Conservation (phyloP, 169 alveolate species). For the Theileria orientalis region DNA sequence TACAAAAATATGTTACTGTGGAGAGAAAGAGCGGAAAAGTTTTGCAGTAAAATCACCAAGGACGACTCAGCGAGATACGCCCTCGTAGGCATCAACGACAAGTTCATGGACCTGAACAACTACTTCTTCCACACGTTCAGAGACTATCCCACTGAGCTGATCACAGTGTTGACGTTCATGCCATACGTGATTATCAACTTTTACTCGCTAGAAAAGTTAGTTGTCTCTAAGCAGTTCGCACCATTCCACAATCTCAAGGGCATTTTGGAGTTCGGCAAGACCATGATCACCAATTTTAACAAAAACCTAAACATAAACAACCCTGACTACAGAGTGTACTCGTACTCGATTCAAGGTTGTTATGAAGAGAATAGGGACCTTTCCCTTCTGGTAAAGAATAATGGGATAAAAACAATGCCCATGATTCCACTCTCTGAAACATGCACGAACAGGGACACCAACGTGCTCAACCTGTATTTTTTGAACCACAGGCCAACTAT, state of each 20-base stretch:
- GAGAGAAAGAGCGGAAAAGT: slow-evolving; percentile 7
- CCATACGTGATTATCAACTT: slow-evolving; percentile 50
- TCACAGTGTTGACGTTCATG: slow-evolving; percentile 42
- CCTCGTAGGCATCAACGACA: slow-evolving; percentile 55
- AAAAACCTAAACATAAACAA: slow-evolving; percentile 23
- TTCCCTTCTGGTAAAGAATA: slow-evolving; percentile 20
- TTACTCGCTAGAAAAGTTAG: slow-evolving; percentile 31
- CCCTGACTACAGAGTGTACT: slow-evolving; percentile 35
- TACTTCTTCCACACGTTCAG: slow-evolving; percentile 17
- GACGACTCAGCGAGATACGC: slow-evolving; percentile 38
- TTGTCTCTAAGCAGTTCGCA: slow-evolving; percentile 21
- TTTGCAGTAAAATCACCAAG: slow-evolving; percentile 31
- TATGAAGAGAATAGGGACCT: slow-evolving; percentile 41
- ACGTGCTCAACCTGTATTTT: slow-evolving; percentile 45
- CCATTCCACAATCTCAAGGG: slow-evolving; percentile 11
- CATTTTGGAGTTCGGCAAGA: slow-evolving; percentile 27
- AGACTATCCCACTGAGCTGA: slow-evolving; percentile 40
- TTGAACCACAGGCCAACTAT: slow-evolving; percentile 51
- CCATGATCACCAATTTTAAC: not conserved
- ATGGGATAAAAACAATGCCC: slow-evolving; percentile 10
- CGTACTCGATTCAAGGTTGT: slow-evolving; percentile 61
- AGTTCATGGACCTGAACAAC: slow-evolving; percentile 30
- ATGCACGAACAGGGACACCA: slow-evolving; percentile 44
- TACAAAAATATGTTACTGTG: slow-evolving; percentile 30
- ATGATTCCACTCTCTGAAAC: slow-evolving; percentile 48